Percentiles rank a stretch among this genome's conserved stretches.
Evolutionary conservation across 2,329 filamentous ascomycete species (phyloP).

Genomic region (Colletotrichum orbiculare): DNA sequence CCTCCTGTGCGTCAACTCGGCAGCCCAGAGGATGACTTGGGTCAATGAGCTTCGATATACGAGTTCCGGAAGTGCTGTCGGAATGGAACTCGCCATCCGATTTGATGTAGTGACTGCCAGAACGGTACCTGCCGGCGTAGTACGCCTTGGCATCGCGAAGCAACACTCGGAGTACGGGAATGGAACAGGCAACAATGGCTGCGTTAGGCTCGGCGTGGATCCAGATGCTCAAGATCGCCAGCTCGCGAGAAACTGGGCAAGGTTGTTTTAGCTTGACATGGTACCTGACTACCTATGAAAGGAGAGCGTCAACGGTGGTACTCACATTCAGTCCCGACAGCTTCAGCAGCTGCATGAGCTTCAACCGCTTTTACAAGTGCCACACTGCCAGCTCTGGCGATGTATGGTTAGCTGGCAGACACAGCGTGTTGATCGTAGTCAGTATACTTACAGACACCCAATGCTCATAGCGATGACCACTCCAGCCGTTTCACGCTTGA

Average conservation of each 20-base stretch:
- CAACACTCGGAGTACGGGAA: conserved; percentile 46
- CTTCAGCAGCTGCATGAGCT: neutral
- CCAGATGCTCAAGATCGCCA: conserved; percentile 39
- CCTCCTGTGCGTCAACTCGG: too few species aligned
- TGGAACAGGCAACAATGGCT: conserved; percentile 45
- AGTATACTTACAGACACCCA: conserved; percentile 38
- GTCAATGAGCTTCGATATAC: too few species aligned
- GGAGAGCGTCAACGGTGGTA: neutral
- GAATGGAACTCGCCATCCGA: conserved; percentile 5
- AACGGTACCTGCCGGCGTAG: conserved; percentile 13
- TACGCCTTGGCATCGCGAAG: conserved; percentile 31
- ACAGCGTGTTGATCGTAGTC: neutral
- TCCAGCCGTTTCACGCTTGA: conserved; percentile 41
- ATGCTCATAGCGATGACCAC: conserved; percentile 41
- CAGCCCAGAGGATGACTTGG: neutral
- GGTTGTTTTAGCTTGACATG: neutral
- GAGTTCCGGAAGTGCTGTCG: neutral
- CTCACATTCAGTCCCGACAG: conserved; percentile 5
- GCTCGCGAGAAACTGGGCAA: neutral
- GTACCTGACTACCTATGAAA: neutral
- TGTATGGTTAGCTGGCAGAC: neutral
- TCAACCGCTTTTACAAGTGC: conserved; percentile 5
- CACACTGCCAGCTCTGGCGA: conserved; percentile 1
- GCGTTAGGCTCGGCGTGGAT: conserved; percentile 41
- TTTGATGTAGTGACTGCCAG: conserved; percentile 5